Evolutionary conservation across 2,329 filamentous ascomycete species (phyloP).

Genomic region (Tricladium varicosporioides): DNA sequence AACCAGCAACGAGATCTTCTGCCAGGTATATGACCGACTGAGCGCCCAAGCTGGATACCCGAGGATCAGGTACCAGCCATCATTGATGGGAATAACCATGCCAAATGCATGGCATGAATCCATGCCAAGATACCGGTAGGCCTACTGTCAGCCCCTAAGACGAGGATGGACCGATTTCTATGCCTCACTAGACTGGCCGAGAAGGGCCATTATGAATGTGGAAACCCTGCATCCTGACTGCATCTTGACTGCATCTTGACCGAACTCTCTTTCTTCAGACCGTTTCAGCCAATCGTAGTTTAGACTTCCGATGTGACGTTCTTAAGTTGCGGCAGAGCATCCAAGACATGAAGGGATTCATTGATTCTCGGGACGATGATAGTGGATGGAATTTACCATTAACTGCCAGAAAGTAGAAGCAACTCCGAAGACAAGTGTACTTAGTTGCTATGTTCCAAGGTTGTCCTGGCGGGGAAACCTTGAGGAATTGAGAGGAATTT

Average conservation of each 20-base stretch:
- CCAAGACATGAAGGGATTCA: not conserved
- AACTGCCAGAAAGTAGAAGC: not conserved
- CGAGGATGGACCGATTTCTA: not conserved
- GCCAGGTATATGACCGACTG: slow-evolving; percentile 5
- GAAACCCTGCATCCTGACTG: not conserved
- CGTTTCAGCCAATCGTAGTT: not conserved
- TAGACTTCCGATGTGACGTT: not conserved
- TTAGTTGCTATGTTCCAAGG: not conserved
- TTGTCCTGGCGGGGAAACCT: not conserved
- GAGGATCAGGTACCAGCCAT: not conserved
- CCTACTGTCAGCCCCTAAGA: not conserved
- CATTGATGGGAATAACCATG: not conserved
- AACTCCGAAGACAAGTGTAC: not conserved
- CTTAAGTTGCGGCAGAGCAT: not conserved
- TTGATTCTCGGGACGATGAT: not conserved
- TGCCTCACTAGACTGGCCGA: too few species aligned
- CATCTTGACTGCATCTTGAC: too few species aligned
- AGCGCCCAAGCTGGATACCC: not conserved
- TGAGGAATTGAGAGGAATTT: not conserved
- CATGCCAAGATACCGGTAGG: not conserved
- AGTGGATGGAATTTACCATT: not conserved
- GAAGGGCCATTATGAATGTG: not conserved
- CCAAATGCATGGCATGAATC: not conserved
- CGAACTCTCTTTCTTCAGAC: too few species aligned
- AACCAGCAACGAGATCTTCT: not conserved